Percentiles rank a stretch among this genome's conserved stretches.
Conservation (phyloP, 2,329 filamentous ascomycete genomes). For the Ophiostoma novo-ulmi region DNA sequence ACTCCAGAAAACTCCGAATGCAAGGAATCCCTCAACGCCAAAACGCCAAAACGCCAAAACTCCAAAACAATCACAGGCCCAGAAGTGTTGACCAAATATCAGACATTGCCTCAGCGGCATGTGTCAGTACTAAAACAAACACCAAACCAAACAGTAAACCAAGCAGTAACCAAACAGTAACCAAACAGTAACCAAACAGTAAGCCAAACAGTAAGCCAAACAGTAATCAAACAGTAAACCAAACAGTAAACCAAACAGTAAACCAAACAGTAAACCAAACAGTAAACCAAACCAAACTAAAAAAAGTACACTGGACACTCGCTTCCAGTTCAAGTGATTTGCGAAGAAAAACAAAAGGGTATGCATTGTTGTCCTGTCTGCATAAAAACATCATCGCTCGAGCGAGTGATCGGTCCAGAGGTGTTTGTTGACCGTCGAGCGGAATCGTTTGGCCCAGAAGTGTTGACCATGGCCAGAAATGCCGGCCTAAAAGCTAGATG, state of each 20-base stretch:
- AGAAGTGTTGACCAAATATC: not conserved
- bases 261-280: too few species aligned
- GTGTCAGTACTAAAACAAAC: not conserved
- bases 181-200: not conserved
- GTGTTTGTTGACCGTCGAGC: not conserved
- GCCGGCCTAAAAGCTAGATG: not conserved
- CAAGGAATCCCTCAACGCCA: not conserved
- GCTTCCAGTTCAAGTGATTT: too few species aligned
- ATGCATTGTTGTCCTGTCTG: not conserved
- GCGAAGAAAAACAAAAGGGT: too few species aligned
- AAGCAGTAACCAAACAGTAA: too few species aligned
- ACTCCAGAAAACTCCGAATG: too few species aligned
- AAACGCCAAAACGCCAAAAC: not conserved
- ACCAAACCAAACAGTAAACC: not conserved
- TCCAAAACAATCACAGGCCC: not conserved
- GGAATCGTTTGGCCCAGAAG: not conserved
- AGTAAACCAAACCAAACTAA: too few species aligned
- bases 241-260: not conserved
- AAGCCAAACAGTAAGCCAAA: too few species aligned
- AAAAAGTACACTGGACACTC: too few species aligned
- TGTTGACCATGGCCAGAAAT: not conserved
- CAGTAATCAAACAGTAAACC: not conserved
- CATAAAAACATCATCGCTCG: not conserved
- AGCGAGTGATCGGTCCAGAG: not conserved
- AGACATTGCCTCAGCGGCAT: too few species aligned